Evolutionary conservation across 192 early-diverging fungal species (phyloP).

Genomic region (Umbelopsis sp.): DNA sequence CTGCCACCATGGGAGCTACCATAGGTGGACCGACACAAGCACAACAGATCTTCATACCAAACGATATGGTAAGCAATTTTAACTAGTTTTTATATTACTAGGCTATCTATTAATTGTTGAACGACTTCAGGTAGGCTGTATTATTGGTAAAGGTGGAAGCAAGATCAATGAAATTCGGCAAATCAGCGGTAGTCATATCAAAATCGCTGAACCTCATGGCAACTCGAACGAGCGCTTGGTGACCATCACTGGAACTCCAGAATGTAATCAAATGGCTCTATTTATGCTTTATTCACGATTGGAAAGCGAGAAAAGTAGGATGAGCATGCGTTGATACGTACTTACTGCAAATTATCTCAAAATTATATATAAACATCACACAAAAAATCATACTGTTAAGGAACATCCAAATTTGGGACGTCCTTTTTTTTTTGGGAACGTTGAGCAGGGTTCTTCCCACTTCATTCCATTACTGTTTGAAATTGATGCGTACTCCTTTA

Average conservation of each 20-base stretch:
- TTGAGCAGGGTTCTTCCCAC: background rate
- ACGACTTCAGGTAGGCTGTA: conserved; percentile 70
- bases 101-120: background rate
- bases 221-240: conserved; percentile 78
- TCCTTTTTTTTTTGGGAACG: no score
- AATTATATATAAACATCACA: background rate
- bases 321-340: background rate
- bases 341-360: background rate
- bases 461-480: background rate
- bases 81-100: background rate
- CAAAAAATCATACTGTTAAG: background rate
- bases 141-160: conserved; percentile 92
- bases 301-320: conserved; percentile 72
- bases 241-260: conserved; percentile 86
- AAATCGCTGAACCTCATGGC: conserved; percentile 78
- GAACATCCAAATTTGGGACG: no score
- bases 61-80: conserved; percentile 53
- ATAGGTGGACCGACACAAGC: conserved; percentile 41
- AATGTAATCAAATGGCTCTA: conserved; percentile 90
- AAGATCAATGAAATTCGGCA: conserved; percentile 83
- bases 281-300: conserved; percentile 88
- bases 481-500: background rate
- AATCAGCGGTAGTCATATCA: conserved; percentile 81
- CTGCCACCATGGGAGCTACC: background rate
- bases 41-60: conserved; percentile 67